A percentile compares a stretch with the other conserved stretches of the same genome.
These are phyloP conservation scores for Phalaenopsis equestris DNA, from an alignment of 106 monocot genomes.

Conservation along the genomic window DNA sequence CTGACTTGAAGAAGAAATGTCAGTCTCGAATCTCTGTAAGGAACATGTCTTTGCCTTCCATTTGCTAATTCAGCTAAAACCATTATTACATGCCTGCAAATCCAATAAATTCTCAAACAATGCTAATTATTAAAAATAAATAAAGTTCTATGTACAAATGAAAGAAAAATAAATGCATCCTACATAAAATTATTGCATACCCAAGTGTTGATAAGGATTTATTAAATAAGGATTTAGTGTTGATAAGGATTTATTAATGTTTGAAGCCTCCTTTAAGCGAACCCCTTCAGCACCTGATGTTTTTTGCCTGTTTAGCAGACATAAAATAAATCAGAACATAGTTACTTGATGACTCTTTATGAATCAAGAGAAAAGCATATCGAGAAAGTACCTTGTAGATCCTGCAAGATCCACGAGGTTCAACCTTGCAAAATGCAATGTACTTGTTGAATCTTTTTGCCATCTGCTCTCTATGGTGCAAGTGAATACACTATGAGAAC, in stretches of 20 bases:
- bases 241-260: slow-evolving; percentile 97
- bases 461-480: slow-evolving; percentile 90
- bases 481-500: slow-evolving; percentile 94
- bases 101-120: background rate
- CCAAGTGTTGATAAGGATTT: slow-evolving; percentile 89
- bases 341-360: background rate
- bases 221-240: no score
- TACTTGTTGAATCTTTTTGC: slow-evolving; percentile 66
- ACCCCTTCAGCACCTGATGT: slow-evolving; percentile 7
- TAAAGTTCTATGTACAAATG: background rate
- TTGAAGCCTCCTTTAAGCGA: slow-evolving; percentile 85
- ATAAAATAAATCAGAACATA: background rate
- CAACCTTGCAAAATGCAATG: slow-evolving; percentile 78
- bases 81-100: slow-evolving; percentile 93
- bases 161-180: background rate
- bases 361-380: background rate
- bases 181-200: slow-evolving; percentile 24
- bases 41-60: slow-evolving; percentile 90
- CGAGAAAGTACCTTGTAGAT: slow-evolving; percentile 62
- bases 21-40: slow-evolving; percentile 92
- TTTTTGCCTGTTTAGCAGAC: slow-evolving; percentile 59
- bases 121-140: background rate
- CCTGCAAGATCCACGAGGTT: slow-evolving; percentile 97
- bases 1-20: slow-evolving; percentile 96
- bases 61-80: slow-evolving; percentile 75